phyloP scores from a whole-genome alignment of 2,329 filamentous ascomycete species.

The Trichoderma lentiforme region DNA sequence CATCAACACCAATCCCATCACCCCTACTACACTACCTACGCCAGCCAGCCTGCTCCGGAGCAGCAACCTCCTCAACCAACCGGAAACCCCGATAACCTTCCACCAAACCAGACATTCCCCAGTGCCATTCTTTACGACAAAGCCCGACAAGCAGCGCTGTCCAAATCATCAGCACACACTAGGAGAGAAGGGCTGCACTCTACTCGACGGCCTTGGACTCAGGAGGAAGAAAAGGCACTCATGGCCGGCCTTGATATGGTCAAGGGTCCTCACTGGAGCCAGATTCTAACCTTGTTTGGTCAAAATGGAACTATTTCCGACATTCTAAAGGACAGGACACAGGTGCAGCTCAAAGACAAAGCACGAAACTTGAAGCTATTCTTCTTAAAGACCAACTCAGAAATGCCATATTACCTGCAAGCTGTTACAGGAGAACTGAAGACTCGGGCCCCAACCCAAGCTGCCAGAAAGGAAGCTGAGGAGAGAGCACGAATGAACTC shows the following conservation, averaged over 20 bases:
- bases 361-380: slow-evolving; percentile 86
- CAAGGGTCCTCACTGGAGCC: slow-evolving; percentile 89
- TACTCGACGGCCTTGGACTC: slow-evolving; percentile 76
- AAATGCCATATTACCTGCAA: slow-evolving; percentile 84
- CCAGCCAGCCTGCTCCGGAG: slow-evolving; percentile 36
- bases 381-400: slow-evolving; percentile 86
- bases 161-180: slow-evolving; percentile 53
- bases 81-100: slow-evolving; percentile 40
- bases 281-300: slow-evolving; percentile 82
- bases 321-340: slow-evolving; percentile 81
- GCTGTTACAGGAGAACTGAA: slow-evolving; percentile 88
- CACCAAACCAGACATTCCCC: slow-evolving; percentile 55
- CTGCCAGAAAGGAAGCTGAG: slow-evolving; percentile 65
- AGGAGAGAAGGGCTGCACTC: slow-evolving; percentile 57
- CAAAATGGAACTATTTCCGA: slow-evolving; percentile 75
- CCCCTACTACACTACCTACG: slow-evolving; percentile 34
- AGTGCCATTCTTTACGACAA: slow-evolving; percentile 56
- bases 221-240: slow-evolving; percentile 84
- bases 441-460: slow-evolving; percentile 73
- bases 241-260: slow-evolving; percentile 87
- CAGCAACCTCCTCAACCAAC: slow-evolving; percentile 28
- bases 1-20: slow-evolving; percentile 39
- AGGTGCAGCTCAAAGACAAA: slow-evolving; percentile 91
- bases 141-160: slow-evolving; percentile 56
- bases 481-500: slow-evolving; percentile 56